Conservation (phyloP, 768 basidiomycete species). For the Collybia sp. region DNA sequence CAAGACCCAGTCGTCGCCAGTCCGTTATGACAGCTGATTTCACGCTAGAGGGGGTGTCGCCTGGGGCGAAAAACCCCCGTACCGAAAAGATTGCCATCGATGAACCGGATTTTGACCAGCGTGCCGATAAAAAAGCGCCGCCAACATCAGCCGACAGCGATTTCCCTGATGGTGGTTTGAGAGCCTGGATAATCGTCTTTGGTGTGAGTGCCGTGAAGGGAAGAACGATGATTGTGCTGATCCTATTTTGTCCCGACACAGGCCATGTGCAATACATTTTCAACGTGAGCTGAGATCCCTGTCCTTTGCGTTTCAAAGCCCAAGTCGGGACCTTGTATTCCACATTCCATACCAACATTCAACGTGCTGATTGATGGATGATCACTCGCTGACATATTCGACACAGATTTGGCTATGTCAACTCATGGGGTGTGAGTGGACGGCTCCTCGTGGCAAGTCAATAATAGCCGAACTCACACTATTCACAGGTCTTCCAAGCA, state of each 20-base stretch:
- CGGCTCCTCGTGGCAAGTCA: not conserved
- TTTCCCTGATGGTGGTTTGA: slow-evolving; percentile 39
- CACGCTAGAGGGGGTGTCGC: too few species aligned
- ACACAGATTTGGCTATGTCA: slow-evolving; percentile 60
- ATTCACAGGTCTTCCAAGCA: slow-evolving; percentile 60
- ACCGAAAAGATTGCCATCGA: not conserved
- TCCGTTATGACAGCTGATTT: too few species aligned
- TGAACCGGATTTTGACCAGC: not conserved
- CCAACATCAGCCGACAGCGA: slow-evolving; percentile 6
- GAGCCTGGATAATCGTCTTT: slow-evolving; percentile 39
- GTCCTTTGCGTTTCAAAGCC: too few species aligned
- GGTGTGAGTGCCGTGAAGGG: slow-evolving; percentile 25
- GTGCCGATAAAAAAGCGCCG: not conserved
- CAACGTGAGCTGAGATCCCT: slow-evolving; percentile 31
- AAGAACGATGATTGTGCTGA: not conserved
- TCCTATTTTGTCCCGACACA: slow-evolving; percentile 8
- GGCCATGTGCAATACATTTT: slow-evolving; percentile 43
- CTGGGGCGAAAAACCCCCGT: not conserved
- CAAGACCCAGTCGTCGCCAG: too few species aligned
- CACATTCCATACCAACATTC: too few species aligned
- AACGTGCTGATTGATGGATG: slow-evolving; percentile 4
- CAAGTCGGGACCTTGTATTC: too few species aligned
- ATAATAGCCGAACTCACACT: not conserved
- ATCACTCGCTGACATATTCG: slow-evolving; percentile 1
- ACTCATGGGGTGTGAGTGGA: slow-evolving; percentile 65